These are phyloP conservation scores for Fusarium sp. DNA, from an alignment of 2,329 filamentous ascomycete genomes.

Conservation along the genomic window DNA sequence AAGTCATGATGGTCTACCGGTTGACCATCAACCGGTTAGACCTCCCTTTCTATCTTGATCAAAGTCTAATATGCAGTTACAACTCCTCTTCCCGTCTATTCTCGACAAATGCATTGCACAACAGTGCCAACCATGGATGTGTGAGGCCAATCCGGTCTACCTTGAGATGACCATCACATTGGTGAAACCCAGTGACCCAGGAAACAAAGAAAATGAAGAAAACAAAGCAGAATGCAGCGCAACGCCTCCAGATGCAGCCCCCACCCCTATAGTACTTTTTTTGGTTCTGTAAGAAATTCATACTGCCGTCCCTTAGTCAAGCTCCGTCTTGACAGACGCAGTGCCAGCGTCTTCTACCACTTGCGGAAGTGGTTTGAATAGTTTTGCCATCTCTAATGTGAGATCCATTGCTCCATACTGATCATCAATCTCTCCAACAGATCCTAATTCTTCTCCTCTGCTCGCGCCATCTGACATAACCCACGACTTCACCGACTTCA, in stretches of 20 bases:
- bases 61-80: conserved; percentile 52
- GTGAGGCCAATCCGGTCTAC: conserved; percentile 39
- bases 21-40: conserved; percentile 43
- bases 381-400: conserved; percentile 75
- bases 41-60: conserved; percentile 52
- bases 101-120: conserved; percentile 50
- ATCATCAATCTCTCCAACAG: conserved; percentile 74
- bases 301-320: conserved; percentile 46
- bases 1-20: conserved; percentile 47
- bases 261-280: conserved; percentile 46
- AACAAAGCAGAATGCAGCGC: conserved; percentile 48
- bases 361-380: conserved; percentile 70
- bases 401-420: conserved; percentile 71
- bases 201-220: conserved; percentile 44
- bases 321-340: conserved; percentile 55
- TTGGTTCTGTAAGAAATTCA: conserved; percentile 43
- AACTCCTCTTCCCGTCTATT: conserved; percentile 52
- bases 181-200: conserved; percentile 36
- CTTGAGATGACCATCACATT: conserved; percentile 28
- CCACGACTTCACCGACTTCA: conserved; percentile 69
- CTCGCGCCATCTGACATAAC: conserved; percentile 71
- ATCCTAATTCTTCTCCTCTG: conserved; percentile 74
- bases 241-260: conserved; percentile 54
- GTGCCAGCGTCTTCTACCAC: conserved; percentile 56
- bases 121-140: conserved; percentile 46